Evolutionary conservation across 1,284 basidiomycete species (phyloP), one percentile per base, ranked within the genome.

Genomic region (Puccinia horiana): DNA sequence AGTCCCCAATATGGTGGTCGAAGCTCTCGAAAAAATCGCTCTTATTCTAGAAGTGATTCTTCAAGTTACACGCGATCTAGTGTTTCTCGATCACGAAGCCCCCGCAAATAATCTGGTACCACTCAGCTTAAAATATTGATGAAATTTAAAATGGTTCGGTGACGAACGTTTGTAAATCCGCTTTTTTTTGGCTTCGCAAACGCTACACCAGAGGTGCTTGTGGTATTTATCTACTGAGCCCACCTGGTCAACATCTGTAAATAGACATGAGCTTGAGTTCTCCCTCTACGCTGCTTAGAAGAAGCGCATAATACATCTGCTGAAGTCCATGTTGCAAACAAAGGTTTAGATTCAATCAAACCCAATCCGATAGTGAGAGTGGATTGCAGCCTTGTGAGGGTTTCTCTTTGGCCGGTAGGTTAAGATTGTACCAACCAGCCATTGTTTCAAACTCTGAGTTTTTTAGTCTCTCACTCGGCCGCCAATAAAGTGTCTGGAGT

Each of bases 11-110:
- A 74, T 35, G 69, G 69, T 37, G 70, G 69, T 37, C 61, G 76
- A 32, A 32, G 58, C 35, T 42, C 63, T 44, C 69, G 69, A n/a
- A 47, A 42, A 52, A 81, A 81, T 42, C 42, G 78, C 6, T 81
- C 78, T 47, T 81, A 73, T 61, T 81, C 78, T 37, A 72, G 54
- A 73, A 74, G 67, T 81, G 70, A 35, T 40, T 56, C 65, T 29
- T 73, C 69, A 42, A 81, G 78, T 37, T 81, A 81, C 56, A 70
- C 78, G 2, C 52, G 78, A 29, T 81, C 78, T 26, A 81, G 78
- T 74, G 44, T 67, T 26, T 81, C 78, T 20, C 73, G 78, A 65
- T 79, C 77, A 42, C 40, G 77, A 35, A 79, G 77, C 37, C 77
- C 77, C 16, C 77, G 77, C n/a, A 67, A 52, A 58, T 75, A 75